phyloP scores from a whole-genome alignment of 495 filamentous ascomycete species.

The Durotheca rogersii region DNA sequence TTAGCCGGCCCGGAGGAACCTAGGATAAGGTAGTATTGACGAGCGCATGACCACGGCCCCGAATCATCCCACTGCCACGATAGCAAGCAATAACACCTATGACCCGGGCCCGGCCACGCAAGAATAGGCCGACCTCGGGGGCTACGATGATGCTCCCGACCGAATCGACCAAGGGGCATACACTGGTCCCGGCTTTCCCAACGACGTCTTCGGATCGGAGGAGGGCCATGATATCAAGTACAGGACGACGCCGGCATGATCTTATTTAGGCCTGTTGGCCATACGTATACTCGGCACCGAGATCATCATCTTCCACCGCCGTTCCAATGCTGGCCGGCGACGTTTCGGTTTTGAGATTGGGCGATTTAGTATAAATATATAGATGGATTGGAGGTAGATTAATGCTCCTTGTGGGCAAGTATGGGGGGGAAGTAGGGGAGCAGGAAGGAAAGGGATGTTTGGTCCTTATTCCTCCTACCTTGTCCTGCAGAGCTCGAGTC shows the following conservation, averaged over 20 bases:
- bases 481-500: too few relatives aligned
- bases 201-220: constrained; percentile 33
- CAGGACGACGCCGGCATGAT: constrained; percentile 63
- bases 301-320: constrained; percentile 49
- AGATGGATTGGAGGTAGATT: constrained; percentile 9
- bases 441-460: too few relatives aligned
- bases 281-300: constrained; percentile 58
- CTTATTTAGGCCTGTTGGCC: constrained; percentile 55
- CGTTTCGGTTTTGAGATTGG: too few relatives aligned
- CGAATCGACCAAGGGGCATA: constrained; percentile 2
- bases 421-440: too few relatives aligned
- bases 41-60: not conserved
- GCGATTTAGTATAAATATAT: constrained; percentile 1
- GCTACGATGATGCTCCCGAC: not conserved
- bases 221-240: constrained; percentile 53
- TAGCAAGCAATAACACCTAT: constrained; percentile 12
- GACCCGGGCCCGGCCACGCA: constrained; percentile 1
- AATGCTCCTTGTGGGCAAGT: too few relatives aligned
- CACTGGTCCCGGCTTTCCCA: constrained; percentile 6
- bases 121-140: constrained; percentile 5
- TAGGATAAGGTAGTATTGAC: not conserved
- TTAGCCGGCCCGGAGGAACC: not conserved
- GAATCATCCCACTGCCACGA: too few relatives aligned
- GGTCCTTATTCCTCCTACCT: too few relatives aligned
- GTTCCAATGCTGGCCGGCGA: constrained; percentile 33